phyloP scores from a whole-genome alignment of 208 protist species.

The Acanthamoeba sp. region DNA sequence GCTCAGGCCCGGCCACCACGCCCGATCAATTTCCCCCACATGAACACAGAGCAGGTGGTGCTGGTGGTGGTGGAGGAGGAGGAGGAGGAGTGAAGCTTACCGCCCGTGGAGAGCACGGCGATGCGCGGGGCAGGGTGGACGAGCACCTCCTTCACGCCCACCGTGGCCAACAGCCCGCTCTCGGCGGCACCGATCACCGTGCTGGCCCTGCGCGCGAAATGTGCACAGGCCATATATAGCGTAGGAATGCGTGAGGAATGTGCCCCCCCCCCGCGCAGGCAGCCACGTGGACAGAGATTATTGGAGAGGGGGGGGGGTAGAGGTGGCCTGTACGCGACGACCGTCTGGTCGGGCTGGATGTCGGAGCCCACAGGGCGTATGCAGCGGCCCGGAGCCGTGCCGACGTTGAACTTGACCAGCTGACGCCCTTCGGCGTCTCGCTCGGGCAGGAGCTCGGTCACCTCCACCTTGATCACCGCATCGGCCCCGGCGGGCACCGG shows the following conservation, averaged over 20 bases:
- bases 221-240: neutral
- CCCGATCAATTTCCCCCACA: neutral
- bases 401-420: slow-evolving; percentile 22
- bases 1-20: neutral
- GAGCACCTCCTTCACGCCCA: slow-evolving; percentile 69
- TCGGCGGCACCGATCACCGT: slow-evolving; percentile 80
- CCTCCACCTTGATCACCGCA: slow-evolving; percentile 82
- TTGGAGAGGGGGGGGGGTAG: neutral
- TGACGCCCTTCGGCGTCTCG: slow-evolving; percentile 28
- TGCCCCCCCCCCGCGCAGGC: no score
- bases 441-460: slow-evolving; percentile 71
- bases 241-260: neutral
- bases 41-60: no score
- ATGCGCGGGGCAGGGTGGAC: slow-evolving; percentile 74
- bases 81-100: no score
- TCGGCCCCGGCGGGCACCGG: slow-evolving; percentile 80
- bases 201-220: slow-evolving; percentile 15
- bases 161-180: slow-evolving; percentile 83
- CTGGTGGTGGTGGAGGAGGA: no score
- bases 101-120: slow-evolving; percentile 80
- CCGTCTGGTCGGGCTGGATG: slow-evolving; percentile 41
- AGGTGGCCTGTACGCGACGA: slow-evolving; percentile 1
- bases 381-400: slow-evolving; percentile 30
- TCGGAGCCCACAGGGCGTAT: slow-evolving; percentile 84
- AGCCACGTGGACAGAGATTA: no score